Conservation (phyloP, 2,329 filamentous ascomycete species). For the Tympanopsis confertula region DNA sequence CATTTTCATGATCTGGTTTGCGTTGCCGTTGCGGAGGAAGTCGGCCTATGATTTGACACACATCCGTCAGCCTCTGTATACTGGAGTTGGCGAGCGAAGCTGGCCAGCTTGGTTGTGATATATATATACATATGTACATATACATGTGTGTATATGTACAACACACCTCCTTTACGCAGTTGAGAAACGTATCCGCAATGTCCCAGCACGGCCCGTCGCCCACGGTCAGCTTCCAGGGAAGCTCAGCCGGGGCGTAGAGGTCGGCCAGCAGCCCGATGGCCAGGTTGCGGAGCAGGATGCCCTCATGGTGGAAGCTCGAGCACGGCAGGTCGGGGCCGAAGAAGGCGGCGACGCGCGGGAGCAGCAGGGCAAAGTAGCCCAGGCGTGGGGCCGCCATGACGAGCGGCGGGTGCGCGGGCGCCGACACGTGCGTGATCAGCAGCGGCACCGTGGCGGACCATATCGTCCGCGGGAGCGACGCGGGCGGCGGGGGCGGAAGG, state of each 20-base stretch:
- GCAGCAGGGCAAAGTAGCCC: constrained; percentile 44
- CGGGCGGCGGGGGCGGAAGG: too few species aligned
- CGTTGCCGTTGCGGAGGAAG: constrained; percentile 76
- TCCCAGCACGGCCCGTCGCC: constrained; percentile 44
- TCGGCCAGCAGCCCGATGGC: constrained; percentile 30
- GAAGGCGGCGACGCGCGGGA: constrained; percentile 40
- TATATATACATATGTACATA: background rate
- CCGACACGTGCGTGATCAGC: constrained; percentile 36
- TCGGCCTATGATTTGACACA: constrained; percentile 53
- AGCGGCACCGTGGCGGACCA: constrained; percentile 43
- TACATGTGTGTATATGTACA: background rate
- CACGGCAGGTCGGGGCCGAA: constrained; percentile 38
- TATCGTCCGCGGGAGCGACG: constrained; percentile 35
- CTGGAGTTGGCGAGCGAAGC: background rate
- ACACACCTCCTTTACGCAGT: constrained; percentile 49
- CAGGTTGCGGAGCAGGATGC: constrained; percentile 18
- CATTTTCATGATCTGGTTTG: constrained; percentile 80
- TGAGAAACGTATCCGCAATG: constrained; percentile 50
- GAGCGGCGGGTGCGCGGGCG: constrained; percentile 31
- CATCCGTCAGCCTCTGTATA: constrained; percentile 1
- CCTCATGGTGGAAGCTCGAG: constrained; percentile 44
- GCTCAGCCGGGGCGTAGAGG: constrained; percentile 35
- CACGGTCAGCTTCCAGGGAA: constrained; percentile 44
- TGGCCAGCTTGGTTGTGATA: background rate
- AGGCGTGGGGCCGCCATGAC: constrained; percentile 43